These are phyloP conservation scores for Apiospora arundinis DNA, from an alignment of 2,329 filamentous ascomycete genomes.

Conservation along the genomic window DNA sequence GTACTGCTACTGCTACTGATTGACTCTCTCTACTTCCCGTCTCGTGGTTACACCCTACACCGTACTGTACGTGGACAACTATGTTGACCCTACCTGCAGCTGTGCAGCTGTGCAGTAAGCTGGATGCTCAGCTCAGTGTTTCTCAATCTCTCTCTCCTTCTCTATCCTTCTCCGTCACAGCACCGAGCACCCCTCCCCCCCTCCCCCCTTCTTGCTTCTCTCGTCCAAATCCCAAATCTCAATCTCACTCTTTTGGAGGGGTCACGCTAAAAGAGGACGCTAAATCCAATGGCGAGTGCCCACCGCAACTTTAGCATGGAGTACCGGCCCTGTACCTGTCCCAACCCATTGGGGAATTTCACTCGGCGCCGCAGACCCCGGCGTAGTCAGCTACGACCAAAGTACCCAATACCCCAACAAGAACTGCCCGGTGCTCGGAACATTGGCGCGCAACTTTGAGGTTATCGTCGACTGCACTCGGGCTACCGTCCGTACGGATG, in stretches of 20 bases:
- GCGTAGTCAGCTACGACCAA: conserved; percentile 1
- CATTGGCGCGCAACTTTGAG: conserved; percentile 11
- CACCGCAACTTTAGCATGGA: conserved; percentile 13
- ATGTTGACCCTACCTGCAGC: background rate
- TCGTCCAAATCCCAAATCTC: conserved; percentile 1
- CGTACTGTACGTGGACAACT: background rate
- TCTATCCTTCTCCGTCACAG: background rate
- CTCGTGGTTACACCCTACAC: too few relatives aligned
- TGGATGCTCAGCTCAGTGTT: background rate
- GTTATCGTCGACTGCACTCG: conserved; percentile 6
- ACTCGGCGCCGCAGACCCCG: conserved; percentile 5
- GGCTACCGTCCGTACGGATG: background rate
- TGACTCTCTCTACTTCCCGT: too few relatives aligned
- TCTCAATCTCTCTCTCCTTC: conserved; percentile 5
- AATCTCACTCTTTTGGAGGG: conserved; percentile 19
- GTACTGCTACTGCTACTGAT: background rate
- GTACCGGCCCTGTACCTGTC: conserved; percentile 12
- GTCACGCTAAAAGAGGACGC: conserved; percentile 7
- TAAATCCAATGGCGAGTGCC: conserved; percentile 17
- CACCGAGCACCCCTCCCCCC: background rate
- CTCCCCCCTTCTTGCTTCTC: conserved; percentile 1
- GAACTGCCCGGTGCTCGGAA: conserved; percentile 9
- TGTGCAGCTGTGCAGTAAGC: background rate
- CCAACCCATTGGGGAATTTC: conserved; percentile 12
- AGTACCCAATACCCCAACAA: conserved; percentile 21